Percentiles rank a stretch among this genome's conserved stretches.
Conservation (phyloP, 768 basidiomycete species). For the Phaeotremella fagi region DNA sequence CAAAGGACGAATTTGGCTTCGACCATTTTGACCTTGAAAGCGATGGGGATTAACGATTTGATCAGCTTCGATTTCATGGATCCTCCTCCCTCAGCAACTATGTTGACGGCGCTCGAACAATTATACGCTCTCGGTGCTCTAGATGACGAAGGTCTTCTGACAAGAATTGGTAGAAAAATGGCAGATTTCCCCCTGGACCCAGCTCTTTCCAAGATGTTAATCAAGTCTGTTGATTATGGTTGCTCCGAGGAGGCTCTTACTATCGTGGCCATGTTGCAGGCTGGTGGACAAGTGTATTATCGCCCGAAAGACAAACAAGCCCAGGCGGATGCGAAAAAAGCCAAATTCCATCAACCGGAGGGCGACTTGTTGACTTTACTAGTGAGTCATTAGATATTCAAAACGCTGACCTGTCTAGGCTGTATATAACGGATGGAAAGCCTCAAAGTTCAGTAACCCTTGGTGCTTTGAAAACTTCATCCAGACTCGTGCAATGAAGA, state of each 20-base stretch:
- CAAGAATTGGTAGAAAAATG: constrained; percentile 94
- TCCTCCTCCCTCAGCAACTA: constrained; percentile 91
- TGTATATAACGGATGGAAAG: constrained; percentile 99
- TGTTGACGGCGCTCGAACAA: constrained; percentile 91
- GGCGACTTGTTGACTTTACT: constrained; percentile 67
- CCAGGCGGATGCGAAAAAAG: constrained; percentile 98
- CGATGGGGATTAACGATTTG: constrained; percentile 97
- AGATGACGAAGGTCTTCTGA: constrained; percentile 93
- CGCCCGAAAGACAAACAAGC: constrained; percentile 99
- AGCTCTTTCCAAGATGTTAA: constrained; percentile 92
- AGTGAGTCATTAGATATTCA: constrained; percentile 22
- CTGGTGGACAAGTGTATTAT: constrained; percentile 88
- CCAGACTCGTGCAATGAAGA: constrained; percentile 91
- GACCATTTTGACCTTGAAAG: constrained; percentile 92
- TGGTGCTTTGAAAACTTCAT: constrained; percentile 99
- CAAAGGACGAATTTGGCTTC: constrained; percentile 81
- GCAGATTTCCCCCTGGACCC: constrained; percentile 99
- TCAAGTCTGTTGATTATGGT: constrained; percentile 92
- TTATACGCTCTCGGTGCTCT: constrained; percentile 92
- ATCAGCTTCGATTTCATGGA: constrained; percentile 99
- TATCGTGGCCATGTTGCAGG: constrained; percentile 94
- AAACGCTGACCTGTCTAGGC: constrained; percentile 66
- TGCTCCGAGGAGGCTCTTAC: constrained; percentile 98
- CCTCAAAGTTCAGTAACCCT: constrained; percentile 89
- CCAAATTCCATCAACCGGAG: constrained; percentile 97